Percentiles rank a stretch among this genome's conserved stretches.
These are phyloP conservation scores for Fraxinus ornus DNA, from an alignment of 305 asterid genomes.

Conservation along the genomic window DNA sequence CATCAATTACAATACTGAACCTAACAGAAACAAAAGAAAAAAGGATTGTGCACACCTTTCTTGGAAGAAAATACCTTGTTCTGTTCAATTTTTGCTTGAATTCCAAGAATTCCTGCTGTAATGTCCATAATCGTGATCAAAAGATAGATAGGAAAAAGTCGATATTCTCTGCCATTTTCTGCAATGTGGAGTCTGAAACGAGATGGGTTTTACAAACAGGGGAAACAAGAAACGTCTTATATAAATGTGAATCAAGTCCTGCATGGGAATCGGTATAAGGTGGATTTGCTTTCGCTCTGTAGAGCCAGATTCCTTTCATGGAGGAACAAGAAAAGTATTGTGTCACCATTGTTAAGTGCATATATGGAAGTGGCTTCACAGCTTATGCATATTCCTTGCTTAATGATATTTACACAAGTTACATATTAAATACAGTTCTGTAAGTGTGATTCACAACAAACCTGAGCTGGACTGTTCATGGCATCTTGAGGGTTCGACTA, in stretches of 20 bases:
- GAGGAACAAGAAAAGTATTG: constrained; percentile 52
- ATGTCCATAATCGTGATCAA: constrained; percentile 64
- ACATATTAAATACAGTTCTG: neutral
- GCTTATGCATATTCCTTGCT: constrained; percentile 32
- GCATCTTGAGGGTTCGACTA: neutral
- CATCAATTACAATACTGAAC: too few species aligned
- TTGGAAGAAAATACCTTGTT: constrained; percentile 54
- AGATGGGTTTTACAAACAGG: neutral
- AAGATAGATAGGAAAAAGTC: constrained; percentile 51
- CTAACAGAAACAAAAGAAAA: too few species aligned
- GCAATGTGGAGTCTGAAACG: neutral
- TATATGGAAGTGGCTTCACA: neutral
- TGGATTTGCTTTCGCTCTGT: constrained; percentile 21
- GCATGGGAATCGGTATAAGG: constrained; percentile 63
- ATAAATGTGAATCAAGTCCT: constrained; percentile 15
- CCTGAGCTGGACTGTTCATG: neutral
- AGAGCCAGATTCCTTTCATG: constrained; percentile 55
- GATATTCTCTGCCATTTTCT: constrained; percentile 46
- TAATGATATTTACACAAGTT: constrained; percentile 5
- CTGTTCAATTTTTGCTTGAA: constrained; percentile 79
- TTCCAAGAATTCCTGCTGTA: constrained; percentile 76
- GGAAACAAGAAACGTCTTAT: constrained; percentile 6
- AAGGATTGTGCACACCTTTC: neutral
- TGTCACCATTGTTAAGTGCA: constrained; percentile 10
- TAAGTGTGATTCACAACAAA: neutral